Conservation (phyloP, 768 basidiomycete genomes). For the Pleurotus eryngii region DNA sequence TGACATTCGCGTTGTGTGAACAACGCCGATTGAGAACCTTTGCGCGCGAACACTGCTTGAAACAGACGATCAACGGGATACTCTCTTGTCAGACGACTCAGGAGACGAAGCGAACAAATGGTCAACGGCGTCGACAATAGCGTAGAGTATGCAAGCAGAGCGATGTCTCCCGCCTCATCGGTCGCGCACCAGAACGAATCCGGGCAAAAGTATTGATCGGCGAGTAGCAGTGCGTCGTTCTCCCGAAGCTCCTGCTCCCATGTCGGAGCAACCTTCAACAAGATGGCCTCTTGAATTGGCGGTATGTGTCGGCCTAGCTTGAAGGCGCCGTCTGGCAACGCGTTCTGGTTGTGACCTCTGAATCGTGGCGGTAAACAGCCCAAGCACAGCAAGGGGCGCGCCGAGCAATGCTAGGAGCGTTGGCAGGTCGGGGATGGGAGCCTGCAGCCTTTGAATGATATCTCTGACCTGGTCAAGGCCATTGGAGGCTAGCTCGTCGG, state of each 20-base stretch:
- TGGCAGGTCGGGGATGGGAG: constrained; percentile 44
- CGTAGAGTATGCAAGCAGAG: constrained; percentile 60
- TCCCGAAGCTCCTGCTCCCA: constrained; percentile 63
- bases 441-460: constrained; percentile 40
- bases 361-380: constrained; percentile 64
- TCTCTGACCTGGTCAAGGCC: constrained; percentile 28
- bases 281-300: constrained; percentile 58
- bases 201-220: constrained; percentile 76
- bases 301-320: constrained; percentile 42
- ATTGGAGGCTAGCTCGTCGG: constrained; percentile 7
- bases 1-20: constrained; percentile 13
- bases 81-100: constrained; percentile 50
- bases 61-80: constrained; percentile 74
- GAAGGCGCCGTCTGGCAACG: constrained; percentile 29
- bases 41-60: constrained; percentile 37
- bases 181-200: constrained; percentile 52
- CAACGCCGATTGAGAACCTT: constrained; percentile 8
- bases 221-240: constrained; percentile 38
- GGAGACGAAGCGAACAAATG: constrained; percentile 45
- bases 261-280: constrained; percentile 63
- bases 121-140: constrained; percentile 51
- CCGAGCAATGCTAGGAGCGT: constrained; percentile 54
- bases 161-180: constrained; percentile 47
- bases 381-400: constrained; percentile 53
- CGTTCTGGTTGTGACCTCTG: constrained; percentile 36